These are phyloP conservation scores for Kurtzmaniella quercitrusa DNA, from an alignment of 1,139 yeast species.

Conservation along the genomic window DNA sequence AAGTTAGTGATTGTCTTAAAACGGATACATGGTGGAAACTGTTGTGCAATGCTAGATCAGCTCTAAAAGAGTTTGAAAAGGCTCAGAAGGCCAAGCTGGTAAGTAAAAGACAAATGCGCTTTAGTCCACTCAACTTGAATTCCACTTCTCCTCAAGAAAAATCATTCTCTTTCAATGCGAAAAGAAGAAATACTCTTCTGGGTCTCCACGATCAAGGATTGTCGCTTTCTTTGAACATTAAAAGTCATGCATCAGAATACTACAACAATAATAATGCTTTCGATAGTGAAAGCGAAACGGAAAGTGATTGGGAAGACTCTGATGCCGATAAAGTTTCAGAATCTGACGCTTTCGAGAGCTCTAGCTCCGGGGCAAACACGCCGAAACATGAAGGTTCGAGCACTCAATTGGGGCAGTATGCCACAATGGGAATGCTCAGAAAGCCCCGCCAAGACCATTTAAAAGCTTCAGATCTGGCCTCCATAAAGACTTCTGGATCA, in stretches of 20 bases:
- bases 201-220: constrained; percentile 70
- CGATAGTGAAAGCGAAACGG: constrained; percentile 25
- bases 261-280: constrained; percentile 22
- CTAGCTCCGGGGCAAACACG: background rate
- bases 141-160: constrained; percentile 5
- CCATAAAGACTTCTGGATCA: constrained; percentile 31
- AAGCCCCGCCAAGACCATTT: constrained; percentile 1
- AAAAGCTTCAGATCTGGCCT: constrained; percentile 18
- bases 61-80: constrained; percentile 34
- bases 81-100: constrained; percentile 14
- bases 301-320: constrained; percentile 11
- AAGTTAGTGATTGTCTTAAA: constrained; percentile 28
- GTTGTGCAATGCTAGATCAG: constrained; percentile 51
- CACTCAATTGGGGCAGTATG: background rate
- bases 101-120: constrained; percentile 9
- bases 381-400: background rate
- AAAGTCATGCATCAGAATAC: constrained; percentile 40
- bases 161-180: constrained; percentile 15
- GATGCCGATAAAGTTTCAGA: constrained; percentile 8
- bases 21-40: constrained; percentile 66
- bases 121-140: constrained; percentile 24
- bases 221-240: constrained; percentile 63
- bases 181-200: constrained; percentile 48
- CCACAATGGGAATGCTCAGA: background rate
- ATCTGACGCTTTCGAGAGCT: background rate